Base-by-base conservation (phyloP, 2,329 filamentous ascomycete species). In the Aureobasidium uvarum region DNA sequence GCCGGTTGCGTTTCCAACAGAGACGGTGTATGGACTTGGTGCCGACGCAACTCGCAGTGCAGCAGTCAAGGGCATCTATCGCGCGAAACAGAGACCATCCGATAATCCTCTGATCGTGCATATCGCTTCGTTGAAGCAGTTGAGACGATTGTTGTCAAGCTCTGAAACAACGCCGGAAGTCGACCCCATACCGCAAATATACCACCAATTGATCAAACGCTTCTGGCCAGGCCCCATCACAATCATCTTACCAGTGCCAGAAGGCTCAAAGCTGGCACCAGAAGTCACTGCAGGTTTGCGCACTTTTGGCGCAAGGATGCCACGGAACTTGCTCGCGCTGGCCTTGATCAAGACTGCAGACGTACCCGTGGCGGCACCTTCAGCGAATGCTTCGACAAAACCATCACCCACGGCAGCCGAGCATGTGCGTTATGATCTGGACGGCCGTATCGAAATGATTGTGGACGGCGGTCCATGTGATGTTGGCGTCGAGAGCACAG, bases 201-300 rank as follows among this genome's bases (percentile, higher is more conserved):
- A 99, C 77, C 82, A 82, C 66, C 81, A 91, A 0, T 78, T 99
- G 25, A 91, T 98, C 65, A 79, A 86, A 65, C 83, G 82, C 50
- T 99, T 97, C 81, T 99, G 95, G 95, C 95, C 95, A 0, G 95
- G 95, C 0, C 93, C 95, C 0, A 78, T 99, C 62, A 99, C 95
- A 0, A 92, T 99, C 68, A 84, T 99, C 51, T 83, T 99, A 7
- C 91, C 89, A 0, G 89, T 91, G 59, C 90, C 91, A 0, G 71
- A 79, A n/a, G 76, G 81, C 33, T 90, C 89, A 1, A 82, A 83
- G 16, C 83, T 99, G 7, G 93, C 94, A 0, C 86, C 90, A n/a
- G 92, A 97, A 77, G 94, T 98, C 13, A 98, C 95, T 3, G 92
- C 94, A 1, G 90, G 89, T 0, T 83, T 97, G 36, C 74, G 81